Evolutionary conservation across 192 early-diverging fungal genomes (phyloP).

Genomic region (Phycomyces blakesleeanus): DNA sequence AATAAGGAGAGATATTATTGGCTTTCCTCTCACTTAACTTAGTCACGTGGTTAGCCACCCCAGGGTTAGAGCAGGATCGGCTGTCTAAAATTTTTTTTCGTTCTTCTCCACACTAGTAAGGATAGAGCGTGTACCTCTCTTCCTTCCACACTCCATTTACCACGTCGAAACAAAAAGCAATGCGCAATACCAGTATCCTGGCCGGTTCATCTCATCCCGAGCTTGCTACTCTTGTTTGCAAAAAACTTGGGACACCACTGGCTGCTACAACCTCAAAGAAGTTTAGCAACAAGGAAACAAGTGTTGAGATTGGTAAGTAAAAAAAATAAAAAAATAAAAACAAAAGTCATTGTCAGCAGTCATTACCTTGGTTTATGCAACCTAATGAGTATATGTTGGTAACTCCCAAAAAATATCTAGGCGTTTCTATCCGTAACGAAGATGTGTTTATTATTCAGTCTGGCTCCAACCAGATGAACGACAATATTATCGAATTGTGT

Average conservation of each 20-base stretch:
- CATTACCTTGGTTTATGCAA: too few relatives aligned
- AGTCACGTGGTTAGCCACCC: neutral
- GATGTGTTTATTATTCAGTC: constrained; percentile 97
- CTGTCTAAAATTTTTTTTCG: neutral
- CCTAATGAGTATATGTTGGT: neutral
- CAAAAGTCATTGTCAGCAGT: too few relatives aligned
- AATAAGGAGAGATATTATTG: too few relatives aligned
- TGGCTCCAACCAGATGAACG: constrained; percentile 93
- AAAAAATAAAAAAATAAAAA: neutral
- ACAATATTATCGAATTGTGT: constrained; percentile 94
- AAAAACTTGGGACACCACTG: constrained; percentile 73
- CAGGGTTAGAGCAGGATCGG: neutral
- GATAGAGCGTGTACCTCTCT: neutral
- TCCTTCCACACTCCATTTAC: neutral
- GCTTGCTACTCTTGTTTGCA: constrained; percentile 73
- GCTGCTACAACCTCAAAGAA: constrained; percentile 73
- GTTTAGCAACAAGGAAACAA: constrained; percentile 92
- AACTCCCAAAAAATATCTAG: constrained; percentile 41
- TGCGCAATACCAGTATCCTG: constrained; percentile 90
- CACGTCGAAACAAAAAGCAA: constrained; percentile 18
- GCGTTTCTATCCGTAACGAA: constrained; percentile 93
- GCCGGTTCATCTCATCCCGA: constrained; percentile 92
- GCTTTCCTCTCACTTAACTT: too few relatives aligned
- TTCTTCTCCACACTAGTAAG: neutral
- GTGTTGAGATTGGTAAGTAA: constrained; percentile 70